Percentiles rank a stretch among this genome's conserved stretches.
Evolutionary conservation across 1,284 basidiomycete species (phyloP).

Genomic region (Ceratobasidium sp.): DNA sequence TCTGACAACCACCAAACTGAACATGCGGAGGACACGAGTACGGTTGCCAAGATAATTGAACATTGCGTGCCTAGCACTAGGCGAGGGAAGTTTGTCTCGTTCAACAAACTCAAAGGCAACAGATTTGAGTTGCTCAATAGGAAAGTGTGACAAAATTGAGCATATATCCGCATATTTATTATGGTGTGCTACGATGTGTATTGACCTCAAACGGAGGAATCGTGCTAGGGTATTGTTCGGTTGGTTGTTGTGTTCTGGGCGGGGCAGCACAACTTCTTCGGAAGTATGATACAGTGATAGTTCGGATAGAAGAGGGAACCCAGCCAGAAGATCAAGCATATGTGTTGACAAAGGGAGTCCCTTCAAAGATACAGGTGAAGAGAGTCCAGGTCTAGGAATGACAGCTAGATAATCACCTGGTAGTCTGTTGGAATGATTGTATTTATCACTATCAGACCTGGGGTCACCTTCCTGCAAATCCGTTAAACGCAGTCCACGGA

Average conservation of each 20-base stretch:
- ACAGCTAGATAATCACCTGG: slow-evolving; percentile 20
- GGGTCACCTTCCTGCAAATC: background rate
- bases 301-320: background rate
- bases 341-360: slow-evolving; percentile 7
- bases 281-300: slow-evolving; percentile 11
- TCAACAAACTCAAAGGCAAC: slow-evolving; percentile 11
- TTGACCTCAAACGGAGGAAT: background rate
- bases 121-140: background rate
- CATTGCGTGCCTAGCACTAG: background rate
- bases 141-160: slow-evolving; percentile 22
- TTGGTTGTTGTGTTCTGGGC: too few species aligned
- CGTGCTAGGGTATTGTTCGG: background rate
- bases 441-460: background rate
- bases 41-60: background rate
- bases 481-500: background rate
- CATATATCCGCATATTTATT: background rate
- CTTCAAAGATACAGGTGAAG: slow-evolving; percentile 4
- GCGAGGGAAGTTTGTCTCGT: background rate
- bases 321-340: slow-evolving; percentile 9
- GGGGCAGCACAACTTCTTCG: background rate
- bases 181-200: slow-evolving; percentile 3
- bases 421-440: background rate
- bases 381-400: background rate
- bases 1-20: slow-evolving; percentile 8
- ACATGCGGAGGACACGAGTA: background rate